Percentiles rank a stretch among this genome's conserved stretches.
These are phyloP conservation scores for Phytophthora colocasiae DNA, from an alignment of 352 stramenopile genomes.

Conservation along the genomic window DNA sequence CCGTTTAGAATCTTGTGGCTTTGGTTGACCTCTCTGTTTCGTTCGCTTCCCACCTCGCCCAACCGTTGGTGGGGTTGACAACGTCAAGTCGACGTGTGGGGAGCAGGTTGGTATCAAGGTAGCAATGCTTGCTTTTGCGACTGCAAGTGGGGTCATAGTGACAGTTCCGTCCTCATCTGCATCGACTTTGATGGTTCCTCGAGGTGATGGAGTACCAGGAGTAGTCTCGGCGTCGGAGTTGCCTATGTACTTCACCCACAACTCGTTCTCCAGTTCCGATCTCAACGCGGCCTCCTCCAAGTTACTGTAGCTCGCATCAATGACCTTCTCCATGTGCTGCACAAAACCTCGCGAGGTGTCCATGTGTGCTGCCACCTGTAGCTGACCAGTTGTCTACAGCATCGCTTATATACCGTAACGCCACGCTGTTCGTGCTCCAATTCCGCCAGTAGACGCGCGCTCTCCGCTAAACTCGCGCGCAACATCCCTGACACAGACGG, in stretches of 20 bases:
- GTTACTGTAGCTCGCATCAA: conserved; percentile 59
- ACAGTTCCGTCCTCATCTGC: background rate
- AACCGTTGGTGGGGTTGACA: conserved; percentile 22
- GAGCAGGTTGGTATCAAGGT: conserved; percentile 24
- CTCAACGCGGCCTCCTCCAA: conserved; percentile 36
- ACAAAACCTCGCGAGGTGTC: conserved; percentile 56
- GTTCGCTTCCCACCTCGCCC: conserved; percentile 33
- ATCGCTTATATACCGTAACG: conserved; percentile 41
- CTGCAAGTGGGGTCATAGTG: conserved; percentile 18
- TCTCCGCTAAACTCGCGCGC: conserved; percentile 21
- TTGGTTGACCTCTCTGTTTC: background rate
- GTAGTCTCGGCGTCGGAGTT: background rate
- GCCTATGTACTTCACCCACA: conserved; percentile 22
- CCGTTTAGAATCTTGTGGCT: conserved; percentile 21
- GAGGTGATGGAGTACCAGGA: conserved; percentile 8
- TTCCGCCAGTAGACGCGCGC: conserved; percentile 18
- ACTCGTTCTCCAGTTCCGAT: conserved; percentile 21
- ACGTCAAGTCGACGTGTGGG: conserved; percentile 27
- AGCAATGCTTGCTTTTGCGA: conserved; percentile 1
- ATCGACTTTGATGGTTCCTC: conserved; percentile 5
- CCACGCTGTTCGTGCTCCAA: conserved; percentile 18
- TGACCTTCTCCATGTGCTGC: conserved; percentile 70
- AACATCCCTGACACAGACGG: conserved; percentile 10
- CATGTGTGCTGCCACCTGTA: conserved; percentile 68
- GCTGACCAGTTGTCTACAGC: conserved; percentile 53